A percentile compares a stretch with the other conserved stretches of the same genome.
phyloP scores from a whole-genome alignment of 768 basidiomycete genomes.

The Pulveroboletus ravenelii region DNA sequence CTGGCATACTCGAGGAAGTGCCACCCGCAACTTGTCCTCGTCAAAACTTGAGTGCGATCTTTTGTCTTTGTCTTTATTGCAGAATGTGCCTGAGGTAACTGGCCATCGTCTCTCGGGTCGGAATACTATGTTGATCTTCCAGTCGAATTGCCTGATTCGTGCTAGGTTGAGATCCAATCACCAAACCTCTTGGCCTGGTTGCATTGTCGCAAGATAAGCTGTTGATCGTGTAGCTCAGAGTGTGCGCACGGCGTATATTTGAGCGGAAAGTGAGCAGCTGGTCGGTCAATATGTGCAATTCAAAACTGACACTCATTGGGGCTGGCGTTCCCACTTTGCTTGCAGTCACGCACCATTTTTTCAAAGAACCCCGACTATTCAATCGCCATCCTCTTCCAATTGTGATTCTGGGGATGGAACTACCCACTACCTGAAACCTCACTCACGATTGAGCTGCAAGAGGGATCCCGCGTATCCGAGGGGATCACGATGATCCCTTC shows the following conservation, averaged over 20 bases:
- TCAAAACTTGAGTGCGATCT: background rate
- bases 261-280: background rate
- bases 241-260: background rate
- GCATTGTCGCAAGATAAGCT: background rate
- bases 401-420: background rate
- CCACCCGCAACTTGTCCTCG: conserved; percentile 1
- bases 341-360: background rate
- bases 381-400: background rate
- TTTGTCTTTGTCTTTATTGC: background rate
- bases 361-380: background rate
- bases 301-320: background rate
- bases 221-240: background rate
- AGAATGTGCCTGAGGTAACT: conserved; percentile 7
- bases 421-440: background rate
- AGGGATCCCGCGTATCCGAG: conserved; percentile 14
- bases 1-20: conserved; percentile 3
- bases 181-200: background rate
- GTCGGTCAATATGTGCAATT: background rate
- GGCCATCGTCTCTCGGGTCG: background rate
- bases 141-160: background rate
- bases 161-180: background rate
- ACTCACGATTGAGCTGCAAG: background rate
- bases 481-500: conserved; percentile 2
- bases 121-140: background rate
- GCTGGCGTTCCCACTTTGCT: background rate